Base-by-base conservation (phyloP, 768 basidiomycete species). In the Nevesoporus exiguus region DNA sequence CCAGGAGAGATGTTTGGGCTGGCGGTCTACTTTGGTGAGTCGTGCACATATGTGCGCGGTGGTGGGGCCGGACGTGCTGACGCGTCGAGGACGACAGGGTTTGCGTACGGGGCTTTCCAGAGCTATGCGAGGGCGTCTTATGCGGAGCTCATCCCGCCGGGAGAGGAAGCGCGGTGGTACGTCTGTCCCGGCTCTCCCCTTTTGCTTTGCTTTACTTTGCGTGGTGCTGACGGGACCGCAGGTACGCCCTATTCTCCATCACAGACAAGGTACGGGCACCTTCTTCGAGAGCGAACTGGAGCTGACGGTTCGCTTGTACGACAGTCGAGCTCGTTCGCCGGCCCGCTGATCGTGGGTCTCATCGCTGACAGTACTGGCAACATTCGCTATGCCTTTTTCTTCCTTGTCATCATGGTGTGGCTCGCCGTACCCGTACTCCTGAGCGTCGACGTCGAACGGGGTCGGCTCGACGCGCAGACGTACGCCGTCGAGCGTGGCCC, bases 361-460 rank as follows among this genome's bases (percentile, higher is more conserved):
- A 89, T 98, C 37, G 85, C 94, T 0, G 93, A 96, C 66, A 69
- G 77, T 41, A 98, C 93, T 0, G 93, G 90, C 3, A 94, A 96
- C 69, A 95, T 97, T 45, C 87, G 95, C 25, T 89, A 88, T 57
- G 86, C 86, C 3, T 98, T 97, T 71, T 85, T 91, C 66, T 94
- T 98, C 74, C 78, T 98, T 15, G 76, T 92, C 3, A 52, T 77
- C 48, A 90, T 96, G 87, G 76, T 97, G 13, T 87, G 87, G 81
- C 60, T 82, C 2, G 88, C 93, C 0, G 72, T 96, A 2, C 95
- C 94, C 0, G 72, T 96, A 0, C 76, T 99, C 7, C 62, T 73
- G 56, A 75, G 76, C 33, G 90, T 96, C 3, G 77, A 94, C 64
- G 77, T 91, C 2, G 82, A 84, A 42, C 66, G 66, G 42, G 95